These are phyloP conservation scores for Pigoraptor vietnamica DNA, from an alignment of 78 protist genomes.

Conservation along the genomic window DNA sequence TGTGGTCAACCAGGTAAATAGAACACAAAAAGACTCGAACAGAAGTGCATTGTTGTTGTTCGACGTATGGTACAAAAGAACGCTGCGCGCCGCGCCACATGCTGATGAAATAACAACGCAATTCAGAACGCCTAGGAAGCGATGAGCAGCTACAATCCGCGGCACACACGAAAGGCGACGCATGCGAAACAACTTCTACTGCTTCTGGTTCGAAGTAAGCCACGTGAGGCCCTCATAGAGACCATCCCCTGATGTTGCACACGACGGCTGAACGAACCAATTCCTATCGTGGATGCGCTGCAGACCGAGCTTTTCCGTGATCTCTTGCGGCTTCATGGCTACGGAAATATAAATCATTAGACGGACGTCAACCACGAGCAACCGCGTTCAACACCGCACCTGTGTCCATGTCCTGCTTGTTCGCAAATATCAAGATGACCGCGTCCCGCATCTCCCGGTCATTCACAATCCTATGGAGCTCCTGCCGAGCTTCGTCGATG, in stretches of 20 bases:
- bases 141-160: too few relatives aligned
- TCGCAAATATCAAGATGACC: conserved; percentile 74
- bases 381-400: background rate
- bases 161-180: too few relatives aligned
- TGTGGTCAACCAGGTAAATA: too few relatives aligned
- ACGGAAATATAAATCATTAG: background rate
- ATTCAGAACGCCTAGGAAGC: too few relatives aligned
- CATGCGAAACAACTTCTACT: too few relatives aligned
- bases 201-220: conserved; percentile 8
- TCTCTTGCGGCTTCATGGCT: conserved; percentile 48
- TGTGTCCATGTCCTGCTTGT: conserved; percentile 75
- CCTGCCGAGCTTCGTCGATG: conserved; percentile 51
- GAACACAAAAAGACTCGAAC: too few relatives aligned
- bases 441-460: conserved; percentile 69
- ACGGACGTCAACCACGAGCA: background rate
- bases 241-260: conserved; percentile 46
- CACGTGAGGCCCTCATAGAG: conserved; percentile 64
- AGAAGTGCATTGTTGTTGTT: too few relatives aligned
- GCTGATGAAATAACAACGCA: too few relatives aligned
- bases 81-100: too few relatives aligned
- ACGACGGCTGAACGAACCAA: conserved; percentile 38
- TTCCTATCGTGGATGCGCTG: conserved; percentile 37
- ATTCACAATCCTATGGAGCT: conserved; percentile 57
- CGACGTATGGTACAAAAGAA: too few relatives aligned
- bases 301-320: conserved; percentile 62